A percentile compares a stretch with the other conserved stretches of the same genome.
These are phyloP conservation scores for Jatropha podagrica DNA, from an alignment of 441 rosid species.

Conservation along the genomic window DNA sequence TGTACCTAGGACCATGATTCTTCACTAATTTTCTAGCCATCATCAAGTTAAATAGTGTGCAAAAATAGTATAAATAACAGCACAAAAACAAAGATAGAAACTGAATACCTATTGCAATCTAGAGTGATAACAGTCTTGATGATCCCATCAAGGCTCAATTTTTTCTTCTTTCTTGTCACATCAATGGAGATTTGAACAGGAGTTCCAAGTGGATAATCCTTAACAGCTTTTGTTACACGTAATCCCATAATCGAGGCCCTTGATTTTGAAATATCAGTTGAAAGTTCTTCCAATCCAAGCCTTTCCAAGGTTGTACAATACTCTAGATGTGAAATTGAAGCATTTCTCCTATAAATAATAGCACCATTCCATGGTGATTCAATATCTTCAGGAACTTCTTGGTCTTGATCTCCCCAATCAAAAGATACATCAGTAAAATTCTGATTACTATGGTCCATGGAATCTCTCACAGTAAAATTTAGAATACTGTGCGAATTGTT, in stretches of 20 bases:
- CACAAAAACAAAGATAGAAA: constrained; percentile 1
- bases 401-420: constrained; percentile 53
- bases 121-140: constrained; percentile 75
- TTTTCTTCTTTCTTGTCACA: constrained; percentile 68
- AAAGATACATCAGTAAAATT: constrained; percentile 45
- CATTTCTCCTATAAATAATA: constrained; percentile 67
- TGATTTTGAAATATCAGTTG: constrained; percentile 60
- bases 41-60: not conserved
- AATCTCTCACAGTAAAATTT: constrained; percentile 23
- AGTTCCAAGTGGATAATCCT: constrained; percentile 79
- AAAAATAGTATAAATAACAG: not conserved
- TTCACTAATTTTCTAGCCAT: not conserved
- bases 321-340: constrained; percentile 71
- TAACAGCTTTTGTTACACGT: constrained; percentile 77
- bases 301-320: constrained; percentile 93
- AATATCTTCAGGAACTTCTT: constrained; percentile 45
- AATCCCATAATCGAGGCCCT: constrained; percentile 85
- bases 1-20: not conserved
- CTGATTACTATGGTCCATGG: constrained; percentile 27
- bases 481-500: constrained; percentile 19
- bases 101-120: constrained; percentile 67
- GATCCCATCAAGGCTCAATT: constrained; percentile 87
- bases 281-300: constrained; percentile 72
- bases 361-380: constrained; percentile 92
- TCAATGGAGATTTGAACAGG: constrained; percentile 90